Conservation (phyloP, 2,329 filamentous ascomycete species). For the Aureobasidium vineae region DNA sequence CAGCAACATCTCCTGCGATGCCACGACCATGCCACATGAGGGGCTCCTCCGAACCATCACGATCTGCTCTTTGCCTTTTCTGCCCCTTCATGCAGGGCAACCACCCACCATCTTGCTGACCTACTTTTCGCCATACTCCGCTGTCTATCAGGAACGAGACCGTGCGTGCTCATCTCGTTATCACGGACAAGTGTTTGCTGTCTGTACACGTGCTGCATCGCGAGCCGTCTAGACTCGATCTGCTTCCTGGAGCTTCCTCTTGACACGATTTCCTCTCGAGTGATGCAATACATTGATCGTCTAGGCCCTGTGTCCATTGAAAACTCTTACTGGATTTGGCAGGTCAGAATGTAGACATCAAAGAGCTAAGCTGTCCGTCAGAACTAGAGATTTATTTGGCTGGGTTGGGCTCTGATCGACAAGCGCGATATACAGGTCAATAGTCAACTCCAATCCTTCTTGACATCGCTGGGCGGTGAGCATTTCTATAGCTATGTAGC, state of each 20-base stretch:
- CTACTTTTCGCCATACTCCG: neutral
- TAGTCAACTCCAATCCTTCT: neutral
- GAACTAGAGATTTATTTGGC: neutral
- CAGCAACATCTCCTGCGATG: neutral
- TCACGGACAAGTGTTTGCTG: neutral
- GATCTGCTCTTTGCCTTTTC: constrained; percentile 3
- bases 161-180: constrained; percentile 4
- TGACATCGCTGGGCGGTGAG: neutral
- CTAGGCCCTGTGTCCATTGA: neutral
- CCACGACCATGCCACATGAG: constrained; percentile 18
- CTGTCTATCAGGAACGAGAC: neutral
- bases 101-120: neutral
- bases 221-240: constrained; percentile 10
- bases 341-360: neutral
- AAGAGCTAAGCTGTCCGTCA: neutral
- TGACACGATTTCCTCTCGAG: neutral
- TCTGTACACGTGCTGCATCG: constrained; percentile 16
- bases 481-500: neutral
- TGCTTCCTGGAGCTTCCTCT: neutral
- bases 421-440: constrained; percentile 1
- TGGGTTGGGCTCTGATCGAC: neutral
- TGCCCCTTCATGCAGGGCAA: constrained; percentile 2
- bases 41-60: neutral
- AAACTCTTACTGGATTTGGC: neutral
- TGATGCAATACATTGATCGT: neutral